phyloP scores from a whole-genome alignment of 208 protist genomes.

The Leishmania tarentolae region DNA sequence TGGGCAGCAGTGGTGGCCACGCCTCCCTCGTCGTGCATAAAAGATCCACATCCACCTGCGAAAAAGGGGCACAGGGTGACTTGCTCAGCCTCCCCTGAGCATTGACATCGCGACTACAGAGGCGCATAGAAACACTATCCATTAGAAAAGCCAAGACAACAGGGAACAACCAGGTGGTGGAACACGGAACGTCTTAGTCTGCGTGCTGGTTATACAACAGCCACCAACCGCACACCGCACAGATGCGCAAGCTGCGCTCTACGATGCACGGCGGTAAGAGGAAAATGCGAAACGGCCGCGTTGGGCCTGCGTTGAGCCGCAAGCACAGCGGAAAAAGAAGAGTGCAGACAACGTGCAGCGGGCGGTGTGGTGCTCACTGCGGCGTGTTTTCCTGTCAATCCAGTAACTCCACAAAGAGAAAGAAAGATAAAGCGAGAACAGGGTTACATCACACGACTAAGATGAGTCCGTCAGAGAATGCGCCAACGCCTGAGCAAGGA shows the following conservation, averaged over 20 bases:
- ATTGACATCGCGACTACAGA: slow-evolving; percentile 33
- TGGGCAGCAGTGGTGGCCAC: slow-evolving; percentile 44
- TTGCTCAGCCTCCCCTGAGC: slow-evolving; percentile 28
- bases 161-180: background rate
- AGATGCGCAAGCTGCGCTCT: background rate
- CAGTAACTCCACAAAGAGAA: background rate
- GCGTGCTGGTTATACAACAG: too few species aligned
- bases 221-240: background rate
- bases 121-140: slow-evolving; percentile 16
- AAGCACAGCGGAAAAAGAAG: background rate
- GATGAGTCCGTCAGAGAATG: background rate
- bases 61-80: slow-evolving; percentile 11
- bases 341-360: background rate
- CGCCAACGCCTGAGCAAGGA: background rate
- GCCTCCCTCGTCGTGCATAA: slow-evolving; percentile 20
- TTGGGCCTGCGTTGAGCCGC: too few species aligned
- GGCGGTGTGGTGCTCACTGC: too few species aligned
- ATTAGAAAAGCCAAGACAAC: background rate
- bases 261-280: background rate
- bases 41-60: slow-evolving; percentile 12
- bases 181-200: too few species aligned
- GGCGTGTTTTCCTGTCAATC: background rate
- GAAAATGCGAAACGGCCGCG: background rate
- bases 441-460: background rate
- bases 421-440: background rate